These are phyloP conservation scores for Pseudoneurospora amorphoporcata DNA, from an alignment of 495 filamentous ascomycete species.

Conservation along the genomic window DNA sequence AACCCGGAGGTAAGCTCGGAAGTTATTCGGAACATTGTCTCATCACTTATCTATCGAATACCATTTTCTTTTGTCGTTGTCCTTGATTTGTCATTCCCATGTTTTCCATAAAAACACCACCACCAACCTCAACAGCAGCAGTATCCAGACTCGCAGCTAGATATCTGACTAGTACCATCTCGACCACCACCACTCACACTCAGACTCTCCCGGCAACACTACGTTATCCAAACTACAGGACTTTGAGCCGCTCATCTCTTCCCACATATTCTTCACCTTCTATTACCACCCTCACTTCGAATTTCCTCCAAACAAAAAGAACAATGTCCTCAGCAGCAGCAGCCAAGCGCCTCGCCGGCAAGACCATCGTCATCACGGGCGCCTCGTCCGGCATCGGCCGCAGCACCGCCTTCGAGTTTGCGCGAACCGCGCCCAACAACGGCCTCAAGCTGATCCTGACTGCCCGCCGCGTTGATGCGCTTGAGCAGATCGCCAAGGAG, in stretches of 20 bases:
- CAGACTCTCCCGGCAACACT: background rate
- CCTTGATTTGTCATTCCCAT: background rate
- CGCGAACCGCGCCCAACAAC: conserved; percentile 67
- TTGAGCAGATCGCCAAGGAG: conserved; percentile 65
- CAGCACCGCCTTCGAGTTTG: conserved; percentile 83
- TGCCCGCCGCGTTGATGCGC: conserved; percentile 67
- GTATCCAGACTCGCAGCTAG: background rate
- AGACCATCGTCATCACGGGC: conserved; percentile 87
- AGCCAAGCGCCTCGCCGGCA: conserved; percentile 80
- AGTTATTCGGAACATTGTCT: background rate
- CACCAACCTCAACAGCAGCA: background rate
- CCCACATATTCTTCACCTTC: background rate
- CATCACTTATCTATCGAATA: background rate
- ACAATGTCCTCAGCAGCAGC: conserved; percentile 62
- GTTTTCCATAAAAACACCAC: background rate
- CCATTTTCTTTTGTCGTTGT: background rate
- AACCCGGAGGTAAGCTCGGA: background rate
- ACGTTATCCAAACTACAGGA: background rate
- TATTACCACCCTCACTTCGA: background rate
- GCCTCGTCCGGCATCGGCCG: conserved; percentile 89
- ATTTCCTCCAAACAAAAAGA: conserved; percentile 4
- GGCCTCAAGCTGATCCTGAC: conserved; percentile 75
- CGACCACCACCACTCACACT: background rate
- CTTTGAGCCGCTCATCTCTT: background rate
- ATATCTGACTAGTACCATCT: background rate